phyloP scores from a whole-genome alignment of 352 stramenopile genomes.

The Sclerospora graminicola region DNA sequence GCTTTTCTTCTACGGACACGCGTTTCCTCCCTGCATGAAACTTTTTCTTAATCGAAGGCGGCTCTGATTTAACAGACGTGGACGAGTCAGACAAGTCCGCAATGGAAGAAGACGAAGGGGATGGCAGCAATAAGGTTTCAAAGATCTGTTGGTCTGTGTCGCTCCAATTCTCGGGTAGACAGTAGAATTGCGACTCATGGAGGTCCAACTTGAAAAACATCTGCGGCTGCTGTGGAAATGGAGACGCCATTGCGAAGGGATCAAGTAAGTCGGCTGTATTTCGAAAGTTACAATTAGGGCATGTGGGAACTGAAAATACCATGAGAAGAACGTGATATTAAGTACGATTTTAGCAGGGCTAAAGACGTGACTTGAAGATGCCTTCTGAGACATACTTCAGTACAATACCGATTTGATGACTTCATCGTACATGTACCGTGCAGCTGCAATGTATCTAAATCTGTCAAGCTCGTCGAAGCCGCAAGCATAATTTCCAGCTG shows the following conservation, averaged over 20 bases:
- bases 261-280: no score
- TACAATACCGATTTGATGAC: no score
- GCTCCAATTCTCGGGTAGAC: conserved; percentile 30
- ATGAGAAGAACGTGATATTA: no score
- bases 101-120: conserved; percentile 12
- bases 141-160: conserved; percentile 38
- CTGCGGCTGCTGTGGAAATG: conserved; percentile 10
- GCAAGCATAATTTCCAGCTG: no score
- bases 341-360: no score
- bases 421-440: no score
- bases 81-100: conserved; percentile 9
- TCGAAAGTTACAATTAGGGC: no score
- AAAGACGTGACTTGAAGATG: no score
- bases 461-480: no score
- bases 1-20: conserved; percentile 26
- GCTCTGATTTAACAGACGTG: conserved; percentile 3
- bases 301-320: no score
- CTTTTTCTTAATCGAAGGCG: conserved; percentile 8
- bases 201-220: conserved; percentile 9
- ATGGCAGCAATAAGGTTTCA: conserved; percentile 28
- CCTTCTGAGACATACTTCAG: no score
- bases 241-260: conserved; percentile 13
- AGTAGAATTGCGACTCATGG: conserved; percentile 4
- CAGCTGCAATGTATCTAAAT: no score
- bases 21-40: conserved; percentile 15